A percentile compares a stretch with the other conserved stretches of the same genome.
Conservation (phyloP, 176 grass and related monocot species). For the Phoenix roebelenii region DNA sequence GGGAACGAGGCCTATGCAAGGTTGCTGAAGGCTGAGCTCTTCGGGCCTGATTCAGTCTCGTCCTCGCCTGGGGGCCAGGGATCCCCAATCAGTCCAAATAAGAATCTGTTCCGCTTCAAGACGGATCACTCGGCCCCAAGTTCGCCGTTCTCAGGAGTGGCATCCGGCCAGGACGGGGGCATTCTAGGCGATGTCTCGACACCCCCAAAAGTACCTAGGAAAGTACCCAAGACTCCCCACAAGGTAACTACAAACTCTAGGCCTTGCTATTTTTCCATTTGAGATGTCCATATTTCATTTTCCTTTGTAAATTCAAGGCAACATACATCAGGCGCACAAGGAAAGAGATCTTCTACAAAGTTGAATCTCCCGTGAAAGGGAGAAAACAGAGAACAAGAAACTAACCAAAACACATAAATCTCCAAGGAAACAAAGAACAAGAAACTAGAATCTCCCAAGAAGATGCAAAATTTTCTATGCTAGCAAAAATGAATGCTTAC, state of each 20-base stretch:
- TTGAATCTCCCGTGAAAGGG: too few species aligned
- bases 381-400: too few species aligned
- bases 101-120: constrained; percentile 88
- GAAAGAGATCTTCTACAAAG: too few species aligned
- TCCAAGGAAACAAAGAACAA: too few species aligned
- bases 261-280: background rate
- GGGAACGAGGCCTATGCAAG: constrained; percentile 59
- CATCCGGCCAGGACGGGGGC: constrained; percentile 10
- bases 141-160: constrained; percentile 41
- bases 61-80: constrained; percentile 13
- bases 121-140: constrained; percentile 55
- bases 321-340: too few species aligned
- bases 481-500: background rate
- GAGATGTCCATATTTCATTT: too few species aligned
- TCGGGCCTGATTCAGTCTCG: constrained; percentile 33
- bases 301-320: too few species aligned
- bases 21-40: constrained; percentile 77
- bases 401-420: too few species aligned
- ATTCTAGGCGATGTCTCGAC: constrained; percentile 27
- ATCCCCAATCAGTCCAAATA: constrained; percentile 54
- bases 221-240: constrained; percentile 96
- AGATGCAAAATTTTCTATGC: too few species aligned
- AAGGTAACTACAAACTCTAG: constrained; percentile 28
- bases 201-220: constrained; percentile 50
- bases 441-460: too few species aligned